Conservation (phyloP, 768 basidiomycete species). For the Lentinula sp. region DNA sequence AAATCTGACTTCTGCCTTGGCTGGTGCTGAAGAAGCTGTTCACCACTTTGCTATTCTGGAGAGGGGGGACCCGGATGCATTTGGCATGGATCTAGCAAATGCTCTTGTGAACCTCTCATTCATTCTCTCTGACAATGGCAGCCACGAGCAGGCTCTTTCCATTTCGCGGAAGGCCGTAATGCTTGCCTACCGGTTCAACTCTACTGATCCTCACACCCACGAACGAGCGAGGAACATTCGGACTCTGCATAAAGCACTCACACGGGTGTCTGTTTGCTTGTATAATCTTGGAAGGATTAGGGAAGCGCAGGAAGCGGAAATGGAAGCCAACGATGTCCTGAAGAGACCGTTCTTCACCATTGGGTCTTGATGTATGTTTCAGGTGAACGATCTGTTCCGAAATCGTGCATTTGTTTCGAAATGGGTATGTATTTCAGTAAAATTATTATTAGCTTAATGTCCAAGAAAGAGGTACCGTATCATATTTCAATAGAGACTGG, state of each 20-base stretch:
- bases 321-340: constrained; percentile 6
- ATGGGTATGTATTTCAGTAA: neutral
- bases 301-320: constrained; percentile 4
- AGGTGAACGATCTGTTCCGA: too few relatives aligned
- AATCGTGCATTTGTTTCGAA: neutral
- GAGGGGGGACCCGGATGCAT: neutral
- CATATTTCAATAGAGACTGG: neutral
- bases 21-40: constrained; percentile 6
- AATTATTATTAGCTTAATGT: neutral
- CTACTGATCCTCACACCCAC: constrained; percentile 2
- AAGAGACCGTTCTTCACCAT: neutral
- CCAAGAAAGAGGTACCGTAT: neutral
- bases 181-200: neutral
- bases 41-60: constrained; percentile 3
- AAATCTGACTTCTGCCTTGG: neutral
- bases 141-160: constrained; percentile 2
- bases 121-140: constrained; percentile 5
- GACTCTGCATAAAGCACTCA: constrained; percentile 4
- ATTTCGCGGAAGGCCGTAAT: constrained; percentile 5
- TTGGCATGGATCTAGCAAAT: constrained; percentile 6
- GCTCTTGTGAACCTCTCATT: constrained; percentile 7
- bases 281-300: neutral
- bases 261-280: constrained; percentile 4
- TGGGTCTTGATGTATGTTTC: neutral
- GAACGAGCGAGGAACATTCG: constrained; percentile 2